Evolutionary conservation across 2,329 filamentous ascomycete species (phyloP), one percentile per base, ranked within the genome.

Genomic region (Beauveria pseudobassiana): DNA sequence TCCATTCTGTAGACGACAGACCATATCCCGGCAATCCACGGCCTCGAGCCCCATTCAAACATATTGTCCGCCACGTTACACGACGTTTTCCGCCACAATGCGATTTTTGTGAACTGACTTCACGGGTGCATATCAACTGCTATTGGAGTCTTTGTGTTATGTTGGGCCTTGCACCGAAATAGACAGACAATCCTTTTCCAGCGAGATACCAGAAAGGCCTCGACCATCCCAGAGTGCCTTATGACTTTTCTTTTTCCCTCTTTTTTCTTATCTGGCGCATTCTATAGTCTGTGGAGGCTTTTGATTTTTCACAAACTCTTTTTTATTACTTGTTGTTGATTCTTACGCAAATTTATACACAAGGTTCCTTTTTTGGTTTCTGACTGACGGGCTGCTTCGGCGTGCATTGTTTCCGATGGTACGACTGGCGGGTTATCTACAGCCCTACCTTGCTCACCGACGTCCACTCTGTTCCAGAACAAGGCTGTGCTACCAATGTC

Each of bases 1-100:
- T 82, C 81, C 52, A 86, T 91, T 70, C 80, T 91, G 74, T 91
- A 83, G 75, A 73, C 65, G 52, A 48, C 42, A 18, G 59, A 42
- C 50, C 40, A 48, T 5, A 22, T 38, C 10, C 18, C 43, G 28
- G 49, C 14, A n/a, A 26, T 34, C n/a, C 48, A 53, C 42, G 28
- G 56, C 46, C 30, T 42, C 40, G 46, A 16, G 26, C 58, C 43
- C 28, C 18, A 49, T 8, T 20, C n/a, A 50, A 55, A 49, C 30
- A 40, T 55, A 30, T 48, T 28, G 55, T 49, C 50, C 50, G 51
- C 50, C 26, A 61, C 43, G 51, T 26, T 42, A 49, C 30, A 61
- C 51, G 51, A 61, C 16, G 24, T 52, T 52, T 48, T 12, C 51
- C 24, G 38, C 24, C 30, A 45, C 12, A 42, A 26, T 52, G 38